Base-by-base conservation (phyloP, 495 filamentous ascomycete genomes). In the Podospora pseudocomata region DNA sequence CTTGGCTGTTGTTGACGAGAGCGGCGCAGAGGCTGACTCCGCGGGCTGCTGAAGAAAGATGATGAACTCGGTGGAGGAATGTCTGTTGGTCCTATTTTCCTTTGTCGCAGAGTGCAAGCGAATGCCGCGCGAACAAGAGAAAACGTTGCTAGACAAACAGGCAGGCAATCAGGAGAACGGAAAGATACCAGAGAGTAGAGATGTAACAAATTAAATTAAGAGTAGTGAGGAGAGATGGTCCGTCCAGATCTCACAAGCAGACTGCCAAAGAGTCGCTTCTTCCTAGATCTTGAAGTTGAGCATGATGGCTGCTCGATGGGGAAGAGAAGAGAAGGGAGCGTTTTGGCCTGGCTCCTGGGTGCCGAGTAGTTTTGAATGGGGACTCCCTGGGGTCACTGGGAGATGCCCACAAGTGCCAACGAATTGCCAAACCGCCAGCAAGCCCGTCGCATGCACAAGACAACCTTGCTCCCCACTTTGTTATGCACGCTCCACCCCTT, bases 301-400 rank as follows among this genome's bases (percentile, higher is more conserved):
- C 81, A 83, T 83, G 72, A 71, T 78, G 74, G 72, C 79, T 71
- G 79, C 78, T 82, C 79, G 78, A 80, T 83, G 70, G 75, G 71
- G 73, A 73, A 67, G 75, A 75, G 68, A 71, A 76, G 67, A 74
- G 74, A 69, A 70, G 70, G 72, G 65, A 67, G 61, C 66, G 59
- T 74, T 70, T 74, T 72, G 75, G 76, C 74, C 77, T 74, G 76
- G 72, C 60, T 60, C 64, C 65, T 49, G 80, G 80, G 77, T 76
- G 74, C 77, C 68, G 77, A 76, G 44, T 68, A 80, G 77, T 83
- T 83, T 82, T 83, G 81, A 83, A 80, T 76, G 70, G 34, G 61
- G 64, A 60, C 65, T 34, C 32, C 65, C 32, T 19, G 5, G 64
- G 28, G 59, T 49, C 44, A 54, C 59, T 65, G 60, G 23, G 70